Conservation (phyloP, 2,329 filamentous ascomycete species). For the Monosporascus sp. region DNA sequence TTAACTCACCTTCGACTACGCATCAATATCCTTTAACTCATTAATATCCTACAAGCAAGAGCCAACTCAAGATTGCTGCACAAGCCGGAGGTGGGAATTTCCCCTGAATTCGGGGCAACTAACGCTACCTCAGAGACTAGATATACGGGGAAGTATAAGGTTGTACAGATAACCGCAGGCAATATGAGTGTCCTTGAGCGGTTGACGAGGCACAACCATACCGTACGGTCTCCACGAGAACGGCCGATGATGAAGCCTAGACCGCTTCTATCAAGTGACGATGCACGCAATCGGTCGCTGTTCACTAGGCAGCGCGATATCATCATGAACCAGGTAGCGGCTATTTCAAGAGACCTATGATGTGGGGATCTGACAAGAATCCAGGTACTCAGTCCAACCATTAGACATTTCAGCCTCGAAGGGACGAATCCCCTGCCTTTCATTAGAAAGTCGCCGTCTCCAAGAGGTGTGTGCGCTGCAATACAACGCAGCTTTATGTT, state of each 20-base stretch:
- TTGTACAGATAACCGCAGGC: background rate
- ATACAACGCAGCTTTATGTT: background rate
- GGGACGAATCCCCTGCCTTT: conserved; percentile 14
- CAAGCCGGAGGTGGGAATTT: too few species aligned
- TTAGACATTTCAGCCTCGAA: conserved; percentile 24
- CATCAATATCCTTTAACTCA: too few species aligned
- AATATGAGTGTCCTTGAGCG: conserved; percentile 23
- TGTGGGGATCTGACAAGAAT: background rate
- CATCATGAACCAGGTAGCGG: conserved; percentile 22
- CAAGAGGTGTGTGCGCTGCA: conserved; percentile 14
- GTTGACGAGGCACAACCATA: conserved; percentile 19
- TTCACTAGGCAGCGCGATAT: conserved; percentile 19
- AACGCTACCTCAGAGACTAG: too few species aligned
- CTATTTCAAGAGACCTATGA: background rate
- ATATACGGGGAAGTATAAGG: too few species aligned
- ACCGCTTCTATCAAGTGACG: conserved; percentile 14
- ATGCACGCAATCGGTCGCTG: conserved; percentile 14
- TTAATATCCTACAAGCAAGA: too few species aligned
- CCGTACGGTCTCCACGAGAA: conserved; percentile 12
- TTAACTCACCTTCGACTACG: too few species aligned
- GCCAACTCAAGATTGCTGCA: too few species aligned
- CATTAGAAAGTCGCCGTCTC: conserved; percentile 14
- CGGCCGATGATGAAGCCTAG: conserved; percentile 16
- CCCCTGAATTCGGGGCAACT: too few species aligned
- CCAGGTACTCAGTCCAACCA: conserved; percentile 25